A percentile compares a stretch with the other conserved stretches of the same genome.
phyloP scores from a whole-genome alignment of 306 rosid genomes.

The Luffa acutangula region DNA sequence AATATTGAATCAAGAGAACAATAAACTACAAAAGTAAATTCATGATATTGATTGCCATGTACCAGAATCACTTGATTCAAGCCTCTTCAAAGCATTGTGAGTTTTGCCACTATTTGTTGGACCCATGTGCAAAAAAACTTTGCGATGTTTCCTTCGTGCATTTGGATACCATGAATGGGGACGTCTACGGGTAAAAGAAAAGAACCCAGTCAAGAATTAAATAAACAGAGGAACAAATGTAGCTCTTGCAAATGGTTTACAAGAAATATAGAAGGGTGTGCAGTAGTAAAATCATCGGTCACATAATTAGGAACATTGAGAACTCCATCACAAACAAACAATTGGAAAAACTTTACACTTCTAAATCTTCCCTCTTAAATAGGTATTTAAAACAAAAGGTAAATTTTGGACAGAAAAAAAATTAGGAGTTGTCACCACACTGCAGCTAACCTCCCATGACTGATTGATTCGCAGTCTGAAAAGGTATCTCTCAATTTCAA shows the following conservation, averaged over 20 bases:
- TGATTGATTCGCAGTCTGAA: neutral
- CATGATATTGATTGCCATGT: slow-evolving; percentile 12
- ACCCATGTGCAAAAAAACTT: slow-evolving; percentile 86
- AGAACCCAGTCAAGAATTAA: neutral
- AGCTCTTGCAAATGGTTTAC: neutral
- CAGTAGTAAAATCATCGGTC: neutral
- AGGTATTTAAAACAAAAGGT: neutral
- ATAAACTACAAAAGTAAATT: neutral
- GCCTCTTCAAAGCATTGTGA: slow-evolving; percentile 70
- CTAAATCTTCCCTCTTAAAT: neutral
- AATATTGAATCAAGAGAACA: neutral
- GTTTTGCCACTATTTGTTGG: slow-evolving; percentile 98
- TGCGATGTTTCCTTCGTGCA: slow-evolving; percentile 69
- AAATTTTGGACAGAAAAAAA: neutral
- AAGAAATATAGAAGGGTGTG: neutral
- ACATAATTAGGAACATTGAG: neutral
- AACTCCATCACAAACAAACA: neutral
- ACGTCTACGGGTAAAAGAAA: slow-evolving; percentile 27
- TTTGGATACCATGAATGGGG: slow-evolving; percentile 96
- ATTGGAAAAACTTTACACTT: neutral
- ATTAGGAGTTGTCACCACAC: neutral
- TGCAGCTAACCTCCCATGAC: neutral
- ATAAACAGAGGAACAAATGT: neutral
- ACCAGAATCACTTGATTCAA: slow-evolving; percentile 81
- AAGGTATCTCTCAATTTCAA: neutral